Evolutionary conservation across 345 rosid genomes (phyloP).

Genomic region (Salix purpurea): DNA sequence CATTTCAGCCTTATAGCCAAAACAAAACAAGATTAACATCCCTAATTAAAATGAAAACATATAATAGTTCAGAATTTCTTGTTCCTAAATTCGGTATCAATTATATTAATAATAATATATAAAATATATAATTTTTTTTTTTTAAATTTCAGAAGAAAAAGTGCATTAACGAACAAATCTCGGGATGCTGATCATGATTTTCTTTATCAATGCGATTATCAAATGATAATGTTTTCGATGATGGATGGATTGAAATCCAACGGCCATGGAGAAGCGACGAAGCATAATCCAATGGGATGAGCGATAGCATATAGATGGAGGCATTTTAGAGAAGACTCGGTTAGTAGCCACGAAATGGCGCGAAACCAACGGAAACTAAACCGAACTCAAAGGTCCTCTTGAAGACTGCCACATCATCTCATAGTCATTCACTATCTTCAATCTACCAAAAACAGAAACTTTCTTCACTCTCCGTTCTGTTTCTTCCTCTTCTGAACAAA

Average conservation of each 20-base stretch:
- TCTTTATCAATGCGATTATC: no score
- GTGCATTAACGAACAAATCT: no score
- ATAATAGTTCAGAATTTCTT: no score
- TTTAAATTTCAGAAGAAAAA: no score
- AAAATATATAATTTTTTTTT: no score
- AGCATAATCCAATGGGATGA: not conserved
- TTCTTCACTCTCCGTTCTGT: constrained; percentile 18
- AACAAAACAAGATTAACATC: no score
- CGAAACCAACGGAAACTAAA: constrained; percentile 52
- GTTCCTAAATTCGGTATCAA: no score
- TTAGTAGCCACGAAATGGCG: constrained; percentile 79
- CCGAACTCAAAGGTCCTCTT: constrained; percentile 49
- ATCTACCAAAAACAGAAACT: not conserved
- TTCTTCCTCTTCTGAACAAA: constrained; percentile 1
- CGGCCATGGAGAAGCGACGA: not conserved
- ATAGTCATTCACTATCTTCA: constrained; percentile 11
- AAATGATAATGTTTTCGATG: no score
- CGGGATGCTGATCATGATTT: no score
- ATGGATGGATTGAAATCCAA: no score
- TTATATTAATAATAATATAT: no score
- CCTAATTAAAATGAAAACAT: no score
- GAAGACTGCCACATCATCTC: constrained; percentile 49
- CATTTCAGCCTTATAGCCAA: rapidly evolving
- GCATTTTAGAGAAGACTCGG: constrained; percentile 29
- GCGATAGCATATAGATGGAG: not conserved